Base-by-base conservation (phyloP, 176 grass and related monocot species). In the Zea luxurians region DNA sequence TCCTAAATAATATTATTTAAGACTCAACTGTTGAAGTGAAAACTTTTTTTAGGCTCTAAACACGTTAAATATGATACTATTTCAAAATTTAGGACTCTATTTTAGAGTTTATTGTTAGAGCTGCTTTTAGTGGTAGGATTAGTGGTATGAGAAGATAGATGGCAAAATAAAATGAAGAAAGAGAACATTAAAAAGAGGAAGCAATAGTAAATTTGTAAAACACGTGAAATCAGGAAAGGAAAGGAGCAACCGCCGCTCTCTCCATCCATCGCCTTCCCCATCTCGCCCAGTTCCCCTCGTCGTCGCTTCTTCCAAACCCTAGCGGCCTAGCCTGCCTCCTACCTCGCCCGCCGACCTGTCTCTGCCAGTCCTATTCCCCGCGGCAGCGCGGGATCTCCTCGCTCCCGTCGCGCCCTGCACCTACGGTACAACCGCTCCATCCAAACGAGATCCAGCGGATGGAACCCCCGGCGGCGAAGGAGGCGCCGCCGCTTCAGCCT, bases 391-490 rank as follows among this genome's bases (percentile, higher is more conserved):
- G 37, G 37, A 77, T 85, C 80, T 11, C 2, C 55, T 13, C 44
- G n/a, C 78, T 70, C 74, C 42, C 37, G 2, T 75, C 27, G 38
- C 45, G n/a, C 34, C 37, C 80, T 60, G 10, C 72, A 12, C 37
- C 63, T 50, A 40, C 38, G 68, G 46, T 83, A 83, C 47, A 53
- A 70, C 21, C 64, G 68, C 17, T 54, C 84, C 88, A 50, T 49
- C 50, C 62, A 50, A 27, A 34, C 71, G 58, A 83, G 89, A 90
- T 86, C 85, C 82, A 54, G 73, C 37, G 3, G 70, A 88, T 94
- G 83, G 89, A 85, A 79, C 42, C 65, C 57, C 41, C 84, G 79
- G 88, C 89, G 41, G 81, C 76, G 36, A 86, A 90, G 67, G 94
- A 93, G 74, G 63, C 88, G 74, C 77, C 88, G 20, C 75, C 88